These are phyloP conservation scores for Zymoseptoria crescenta DNA, from an alignment of 2,329 filamentous ascomycete genomes.

Conservation along the genomic window DNA sequence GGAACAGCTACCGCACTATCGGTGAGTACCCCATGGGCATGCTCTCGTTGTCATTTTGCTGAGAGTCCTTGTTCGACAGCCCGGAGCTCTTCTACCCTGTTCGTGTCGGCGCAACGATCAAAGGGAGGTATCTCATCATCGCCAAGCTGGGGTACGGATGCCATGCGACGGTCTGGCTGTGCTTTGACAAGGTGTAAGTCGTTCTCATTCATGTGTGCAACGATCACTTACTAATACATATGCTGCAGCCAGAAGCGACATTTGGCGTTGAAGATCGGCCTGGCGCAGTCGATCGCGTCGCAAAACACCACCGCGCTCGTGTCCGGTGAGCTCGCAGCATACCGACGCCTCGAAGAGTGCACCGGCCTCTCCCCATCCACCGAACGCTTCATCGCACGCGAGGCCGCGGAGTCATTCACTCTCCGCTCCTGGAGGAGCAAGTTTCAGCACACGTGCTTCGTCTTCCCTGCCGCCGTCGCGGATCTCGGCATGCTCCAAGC, in stretches of 20 bases:
- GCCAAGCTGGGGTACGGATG: slow-evolving; percentile 37
- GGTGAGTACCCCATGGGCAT: neutral
- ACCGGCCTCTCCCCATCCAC: neutral
- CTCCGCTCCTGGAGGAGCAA: neutral
- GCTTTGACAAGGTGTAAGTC: slow-evolving; percentile 26
- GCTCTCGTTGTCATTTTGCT: neutral
- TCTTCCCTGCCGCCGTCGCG: neutral
- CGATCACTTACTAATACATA: neutral
- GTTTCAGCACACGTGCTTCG: neutral
- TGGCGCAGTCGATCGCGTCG: neutral
- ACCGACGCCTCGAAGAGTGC: neutral
- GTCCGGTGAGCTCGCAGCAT: neutral
- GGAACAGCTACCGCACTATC: neutral
- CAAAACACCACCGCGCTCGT: neutral
- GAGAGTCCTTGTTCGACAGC: neutral
- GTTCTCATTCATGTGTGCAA: neutral
- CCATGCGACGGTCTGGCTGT: slow-evolving; percentile 37
- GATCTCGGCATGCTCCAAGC: neutral
- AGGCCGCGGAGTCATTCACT: neutral
- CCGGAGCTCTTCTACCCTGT: slow-evolving; percentile 29
- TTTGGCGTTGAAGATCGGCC: neutral
- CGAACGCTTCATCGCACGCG: neutral
- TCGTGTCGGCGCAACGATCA: slow-evolving; percentile 27
- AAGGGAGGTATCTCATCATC: slow-evolving; percentile 31
- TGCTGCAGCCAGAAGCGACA: neutral